phyloP scores from a whole-genome alignment of 2,329 filamentous ascomycete genomes.

The Ascocoryne sarcoides region DNA sequence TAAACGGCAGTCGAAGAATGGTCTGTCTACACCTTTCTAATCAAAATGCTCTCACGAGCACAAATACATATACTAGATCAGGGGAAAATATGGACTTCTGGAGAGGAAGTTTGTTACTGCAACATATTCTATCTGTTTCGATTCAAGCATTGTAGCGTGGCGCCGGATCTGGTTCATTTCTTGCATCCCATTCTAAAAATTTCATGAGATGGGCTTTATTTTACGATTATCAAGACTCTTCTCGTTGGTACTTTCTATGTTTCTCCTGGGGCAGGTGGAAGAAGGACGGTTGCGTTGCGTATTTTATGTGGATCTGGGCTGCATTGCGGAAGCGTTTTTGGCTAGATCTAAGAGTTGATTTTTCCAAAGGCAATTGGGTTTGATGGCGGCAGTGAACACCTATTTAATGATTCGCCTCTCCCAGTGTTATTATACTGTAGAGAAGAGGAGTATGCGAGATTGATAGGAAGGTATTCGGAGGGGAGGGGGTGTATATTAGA shows the following conservation, averaged over 20 bases:
- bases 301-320: slow-evolving; percentile 8
- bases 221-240: slow-evolving; percentile 17
- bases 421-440: no score
- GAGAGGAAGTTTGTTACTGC: slow-evolving; percentile 7
- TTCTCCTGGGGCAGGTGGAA: background rate
- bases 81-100: slow-evolving; percentile 1
- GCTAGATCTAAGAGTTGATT: slow-evolving; percentile 7
- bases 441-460: no score
- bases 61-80: background rate
- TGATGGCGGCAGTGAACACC: no score
- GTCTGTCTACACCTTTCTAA: slow-evolving; percentile 81
- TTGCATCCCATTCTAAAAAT: slow-evolving; percentile 17
- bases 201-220: slow-evolving; percentile 2
- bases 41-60: background rate
- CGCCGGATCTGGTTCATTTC: slow-evolving; percentile 25
- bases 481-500: no score
- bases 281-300: slow-evolving; percentile 1
- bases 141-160: slow-evolving; percentile 31
- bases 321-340: slow-evolving; percentile 8
- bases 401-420: no score
- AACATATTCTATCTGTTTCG: slow-evolving; percentile 12
- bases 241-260: slow-evolving; percentile 5
- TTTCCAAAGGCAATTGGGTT: no score
- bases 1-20: slow-evolving; percentile 88
- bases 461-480: no score